Base-by-base conservation (phyloP, 2,329 filamentous ascomycete genomes). In the Hirsutella rhossiliensis region DNA sequence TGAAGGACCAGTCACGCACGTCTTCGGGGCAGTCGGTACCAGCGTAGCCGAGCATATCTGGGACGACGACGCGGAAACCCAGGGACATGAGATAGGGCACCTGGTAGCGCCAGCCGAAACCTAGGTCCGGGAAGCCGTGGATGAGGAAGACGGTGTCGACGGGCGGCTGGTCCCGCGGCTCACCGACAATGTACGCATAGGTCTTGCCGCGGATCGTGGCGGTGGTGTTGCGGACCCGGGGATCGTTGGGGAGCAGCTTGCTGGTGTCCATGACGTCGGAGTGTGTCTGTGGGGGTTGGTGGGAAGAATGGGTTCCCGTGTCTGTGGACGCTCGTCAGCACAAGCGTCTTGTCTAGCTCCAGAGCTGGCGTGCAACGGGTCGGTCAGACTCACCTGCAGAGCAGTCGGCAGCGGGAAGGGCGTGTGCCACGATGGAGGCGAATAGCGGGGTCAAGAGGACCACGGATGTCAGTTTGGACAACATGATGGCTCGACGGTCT, bases 31-130 rank as follows among this genome's bases (percentile, higher is more conserved):
- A 79, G 46, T 72, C 82, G 23, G 86, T 92, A 46, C 78, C 75
- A 23, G 84, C 86, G 60, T 92, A 97, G 49, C 90, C 90, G 54
- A 94, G 75, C 71, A 88, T 82, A 63, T 96, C 87, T 0, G 87
- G 84, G 11, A 79, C 86, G 20, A 97, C 78, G 44, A 95, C 87
- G 45, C 84, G 78, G 51, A 90, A 76, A 19, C 82, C 83, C 45
- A 87, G 69, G 6, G 80, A 72, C 30, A 84, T 63, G 19, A 97
- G 73, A 53, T 78, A 64, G 0, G 89, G 88, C 47, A 96, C 84
- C 63, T 96, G 89, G 63, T 86, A 82, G 48, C 89, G 82, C 90
- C 90, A 97, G 57, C 84, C 87, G 57, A 88, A 80, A 9, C 78
- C 77, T 17, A 92, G 64, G 63, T 95, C 88, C 1, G 89, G 89